These are phyloP conservation scores for Blastomyces parvus DNA, from an alignment of 2,329 filamentous ascomycete species.

Conservation along the genomic window DNA sequence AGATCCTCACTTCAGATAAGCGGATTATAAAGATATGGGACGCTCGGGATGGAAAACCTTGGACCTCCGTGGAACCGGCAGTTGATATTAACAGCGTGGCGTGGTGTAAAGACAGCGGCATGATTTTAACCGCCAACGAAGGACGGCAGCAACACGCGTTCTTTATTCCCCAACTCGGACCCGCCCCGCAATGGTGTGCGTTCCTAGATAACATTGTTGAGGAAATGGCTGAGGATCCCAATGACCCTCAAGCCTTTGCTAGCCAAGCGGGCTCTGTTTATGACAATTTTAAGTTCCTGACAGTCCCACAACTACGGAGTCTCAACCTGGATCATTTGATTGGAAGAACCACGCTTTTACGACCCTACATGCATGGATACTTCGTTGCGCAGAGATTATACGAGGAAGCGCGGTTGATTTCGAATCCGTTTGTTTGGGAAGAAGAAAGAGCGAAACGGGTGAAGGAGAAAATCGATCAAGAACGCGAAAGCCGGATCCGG, in stretches of 20 bases:
- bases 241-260: slow-evolving; percentile 49
- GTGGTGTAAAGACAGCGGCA: slow-evolving; percentile 84
- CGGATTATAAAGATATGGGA: slow-evolving; percentile 98
- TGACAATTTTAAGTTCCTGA: slow-evolving; percentile 99
- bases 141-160: slow-evolving; percentile 91
- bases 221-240: slow-evolving; percentile 83
- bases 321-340: slow-evolving; percentile 83
- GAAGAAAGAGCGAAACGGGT: slow-evolving; percentile 85
- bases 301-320: slow-evolving; percentile 70
- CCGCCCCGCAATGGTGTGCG: slow-evolving; percentile 88
- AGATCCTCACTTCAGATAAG: slow-evolving; percentile 86
- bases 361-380: slow-evolving; percentile 98
- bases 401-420: slow-evolving; percentile 85
- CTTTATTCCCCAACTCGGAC: slow-evolving; percentile 86
- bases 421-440: slow-evolving; percentile 88
- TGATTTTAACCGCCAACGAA: slow-evolving; percentile 95
- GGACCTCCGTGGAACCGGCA: slow-evolving; percentile 90
- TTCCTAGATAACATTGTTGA: slow-evolving; percentile 97
- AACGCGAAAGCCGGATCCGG: slow-evolving; percentile 86
- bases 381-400: slow-evolving; percentile 94
- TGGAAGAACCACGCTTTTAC: slow-evolving; percentile 76
- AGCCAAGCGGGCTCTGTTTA: slow-evolving; percentile 63
- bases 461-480: slow-evolving; percentile 92
- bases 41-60: slow-evolving; percentile 67
- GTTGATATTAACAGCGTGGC: slow-evolving; percentile 93